Evolutionary conservation across 192 early-diverging fungal genomes (phyloP).

Genomic region (Coemansia sp.): DNA sequence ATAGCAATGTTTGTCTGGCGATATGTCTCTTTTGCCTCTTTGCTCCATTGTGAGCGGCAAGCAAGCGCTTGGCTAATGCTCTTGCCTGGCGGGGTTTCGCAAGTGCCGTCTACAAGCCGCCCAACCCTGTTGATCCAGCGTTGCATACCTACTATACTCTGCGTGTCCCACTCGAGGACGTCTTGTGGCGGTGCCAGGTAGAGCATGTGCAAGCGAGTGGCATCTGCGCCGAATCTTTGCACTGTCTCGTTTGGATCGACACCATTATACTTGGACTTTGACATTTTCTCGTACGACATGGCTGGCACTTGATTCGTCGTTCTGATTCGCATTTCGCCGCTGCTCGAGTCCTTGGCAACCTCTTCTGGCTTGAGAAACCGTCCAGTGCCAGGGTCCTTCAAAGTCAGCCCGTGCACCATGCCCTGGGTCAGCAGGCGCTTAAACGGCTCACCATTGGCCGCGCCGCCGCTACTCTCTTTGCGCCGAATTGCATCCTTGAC

Average conservation of each 20-base stretch:
- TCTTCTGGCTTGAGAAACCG: constrained; percentile 76
- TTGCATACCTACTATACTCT: constrained; percentile 89
- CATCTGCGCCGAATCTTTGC: constrained; percentile 67
- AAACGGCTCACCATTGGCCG: constrained; percentile 78
- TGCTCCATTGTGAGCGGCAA: constrained; percentile 11
- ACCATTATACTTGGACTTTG: constrained; percentile 94
- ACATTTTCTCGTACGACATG: constrained; percentile 89
- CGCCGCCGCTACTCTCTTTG: constrained; percentile 38
- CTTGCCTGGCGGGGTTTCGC: constrained; percentile 42
- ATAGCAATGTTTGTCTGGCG: constrained; percentile 31
- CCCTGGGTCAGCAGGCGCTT: constrained; percentile 82
- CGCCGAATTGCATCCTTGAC: constrained; percentile 13
- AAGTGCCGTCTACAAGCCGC: constrained; percentile 51
- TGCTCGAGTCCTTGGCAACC: constrained; percentile 19
- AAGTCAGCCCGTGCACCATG: constrained; percentile 89
- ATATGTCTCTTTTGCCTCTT: constrained; percentile 32
- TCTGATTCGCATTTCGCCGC: constrained; percentile 55
- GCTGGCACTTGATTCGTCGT: constrained; percentile 56
- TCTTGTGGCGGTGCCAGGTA: constrained; percentile 86
- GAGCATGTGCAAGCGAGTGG: constrained; percentile 78
- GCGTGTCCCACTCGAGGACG: constrained; percentile 86
- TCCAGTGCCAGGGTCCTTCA: constrained; percentile 68
- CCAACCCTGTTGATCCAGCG: constrained; percentile 69
- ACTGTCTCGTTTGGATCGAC: constrained; percentile 69
- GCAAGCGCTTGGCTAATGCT: constrained; percentile 45